Evolutionary conservation across 768 basidiomycete species (phyloP).

Genomic region (Mycena amicta): DNA sequence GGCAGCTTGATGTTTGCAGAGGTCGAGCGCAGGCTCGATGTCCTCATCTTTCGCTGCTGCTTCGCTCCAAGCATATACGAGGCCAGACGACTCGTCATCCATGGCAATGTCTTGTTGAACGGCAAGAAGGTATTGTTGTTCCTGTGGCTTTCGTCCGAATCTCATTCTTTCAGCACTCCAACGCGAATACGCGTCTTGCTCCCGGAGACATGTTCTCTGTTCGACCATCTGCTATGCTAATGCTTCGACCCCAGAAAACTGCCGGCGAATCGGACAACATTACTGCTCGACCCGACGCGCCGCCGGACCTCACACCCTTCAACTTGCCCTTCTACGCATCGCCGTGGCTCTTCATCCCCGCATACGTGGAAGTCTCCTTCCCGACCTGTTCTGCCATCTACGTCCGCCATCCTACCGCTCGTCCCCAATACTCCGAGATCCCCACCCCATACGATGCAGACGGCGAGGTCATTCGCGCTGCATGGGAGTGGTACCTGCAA

Average conservation of each 20-base stretch:
- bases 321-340: conserved; percentile 84
- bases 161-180: conserved; percentile 58
- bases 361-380: conserved; percentile 86
- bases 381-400: conserved; percentile 89
- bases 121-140: conserved; percentile 69
- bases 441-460: conserved; percentile 96
- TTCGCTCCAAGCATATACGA: conserved; percentile 89
- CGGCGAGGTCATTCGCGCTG: conserved; percentile 86
- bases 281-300: conserved; percentile 10
- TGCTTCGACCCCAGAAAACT: conserved; percentile 49
- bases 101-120: conserved; percentile 86
- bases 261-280: conserved; percentile 36
- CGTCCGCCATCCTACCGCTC: conserved; percentile 93
- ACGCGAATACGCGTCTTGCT: conserved; percentile 84
- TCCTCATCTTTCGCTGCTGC: conserved; percentile 87
- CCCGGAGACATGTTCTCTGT: conserved; percentile 96
- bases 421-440: conserved; percentile 94
- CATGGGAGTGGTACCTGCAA: conserved; percentile 95
- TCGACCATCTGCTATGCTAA: conserved; percentile 76
- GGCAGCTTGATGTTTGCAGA: conserved; percentile 95
- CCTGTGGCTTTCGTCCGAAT: not conserved
- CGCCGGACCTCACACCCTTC: conserved; percentile 64
- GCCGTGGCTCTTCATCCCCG: conserved; percentile 92
- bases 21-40: conserved; percentile 93
- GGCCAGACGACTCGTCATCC: conserved; percentile 82